Conservation (phyloP, 306 rosid genomes). For the Vigna reflexopilosa region DNA sequence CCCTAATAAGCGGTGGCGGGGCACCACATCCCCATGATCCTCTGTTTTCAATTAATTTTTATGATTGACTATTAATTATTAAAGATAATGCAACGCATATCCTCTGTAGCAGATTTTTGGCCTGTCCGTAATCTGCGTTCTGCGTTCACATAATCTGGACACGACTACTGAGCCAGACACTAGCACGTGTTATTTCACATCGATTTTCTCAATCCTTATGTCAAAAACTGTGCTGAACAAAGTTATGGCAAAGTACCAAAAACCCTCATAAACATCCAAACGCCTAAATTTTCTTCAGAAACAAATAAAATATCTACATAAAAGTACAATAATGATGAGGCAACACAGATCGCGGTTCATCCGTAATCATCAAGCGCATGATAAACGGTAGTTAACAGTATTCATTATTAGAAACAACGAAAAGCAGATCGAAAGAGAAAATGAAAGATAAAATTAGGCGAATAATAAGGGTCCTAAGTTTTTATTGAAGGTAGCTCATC, state of each 20-base stretch:
- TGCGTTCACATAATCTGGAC: constrained; percentile 20
- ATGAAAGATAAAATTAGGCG: neutral
- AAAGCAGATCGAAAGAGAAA: too few species aligned
- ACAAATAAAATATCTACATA: neutral
- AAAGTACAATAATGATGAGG: neutral
- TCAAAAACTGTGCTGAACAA: neutral
- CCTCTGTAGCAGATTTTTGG: constrained; percentile 16
- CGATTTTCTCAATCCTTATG: neutral
- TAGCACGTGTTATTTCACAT: constrained; percentile 9
- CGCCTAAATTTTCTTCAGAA: neutral
- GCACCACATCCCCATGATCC: neutral
- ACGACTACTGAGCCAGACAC: neutral
- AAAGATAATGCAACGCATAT: neutral
- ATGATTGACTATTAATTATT: neutral
- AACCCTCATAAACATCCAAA: neutral
- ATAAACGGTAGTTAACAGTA: too few species aligned
- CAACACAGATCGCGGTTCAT: neutral
- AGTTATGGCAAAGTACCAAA: neutral
- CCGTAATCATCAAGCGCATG: too few species aligned
- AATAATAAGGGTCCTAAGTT: constrained; percentile 34
- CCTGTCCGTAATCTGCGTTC: neutral
- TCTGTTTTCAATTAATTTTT: neutral
- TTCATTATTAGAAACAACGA: neutral
- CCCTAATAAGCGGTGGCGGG: neutral
- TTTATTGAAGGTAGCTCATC: constrained; percentile 60